Conservation (phyloP, 2,329 filamentous ascomycete genomes). For the Botrytis pseudocinerea region DNA sequence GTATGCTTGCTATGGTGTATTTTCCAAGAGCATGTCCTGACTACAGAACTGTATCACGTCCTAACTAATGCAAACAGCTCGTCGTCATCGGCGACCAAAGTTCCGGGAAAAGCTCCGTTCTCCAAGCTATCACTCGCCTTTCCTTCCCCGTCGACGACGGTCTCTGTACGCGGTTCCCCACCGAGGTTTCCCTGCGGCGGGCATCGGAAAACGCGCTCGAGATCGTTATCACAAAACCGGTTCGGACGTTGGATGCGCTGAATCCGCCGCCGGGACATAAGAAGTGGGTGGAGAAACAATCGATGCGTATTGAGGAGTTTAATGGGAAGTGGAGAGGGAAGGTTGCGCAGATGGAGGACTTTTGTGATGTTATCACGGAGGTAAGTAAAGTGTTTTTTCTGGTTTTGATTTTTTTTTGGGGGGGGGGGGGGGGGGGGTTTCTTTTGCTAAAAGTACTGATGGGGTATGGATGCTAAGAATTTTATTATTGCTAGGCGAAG, state of each 20-base stretch:
- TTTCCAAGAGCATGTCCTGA: fast-evolving
- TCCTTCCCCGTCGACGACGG: constrained; percentile 43
- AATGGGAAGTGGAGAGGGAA: background rate
- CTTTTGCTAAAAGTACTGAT: no score
- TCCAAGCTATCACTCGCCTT: constrained; percentile 42
- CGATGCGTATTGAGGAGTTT: background rate
- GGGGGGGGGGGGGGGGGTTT: no score
- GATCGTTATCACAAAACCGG: background rate
- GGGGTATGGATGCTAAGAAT: background rate
- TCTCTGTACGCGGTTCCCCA: constrained; percentile 12
- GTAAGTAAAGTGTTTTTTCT: background rate
- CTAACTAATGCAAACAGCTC: constrained; percentile 28
- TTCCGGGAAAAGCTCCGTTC: constrained; percentile 42
- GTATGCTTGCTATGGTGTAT: no score
- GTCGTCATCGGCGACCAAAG: constrained; percentile 47
- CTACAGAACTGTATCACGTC: fast-evolving
- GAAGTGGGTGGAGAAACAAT: background rate
- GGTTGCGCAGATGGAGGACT: background rate
- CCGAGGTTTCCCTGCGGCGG: constrained; percentile 9
- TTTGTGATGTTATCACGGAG: background rate
- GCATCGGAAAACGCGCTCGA: background rate
- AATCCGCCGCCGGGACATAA: background rate
- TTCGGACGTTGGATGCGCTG: background rate
- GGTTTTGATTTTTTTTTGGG: background rate
- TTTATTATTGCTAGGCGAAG: background rate